These are phyloP conservation scores for Saccharomyces hybrid DNA, from an alignment of 1,139 yeast species.

Conservation along the genomic window DNA sequence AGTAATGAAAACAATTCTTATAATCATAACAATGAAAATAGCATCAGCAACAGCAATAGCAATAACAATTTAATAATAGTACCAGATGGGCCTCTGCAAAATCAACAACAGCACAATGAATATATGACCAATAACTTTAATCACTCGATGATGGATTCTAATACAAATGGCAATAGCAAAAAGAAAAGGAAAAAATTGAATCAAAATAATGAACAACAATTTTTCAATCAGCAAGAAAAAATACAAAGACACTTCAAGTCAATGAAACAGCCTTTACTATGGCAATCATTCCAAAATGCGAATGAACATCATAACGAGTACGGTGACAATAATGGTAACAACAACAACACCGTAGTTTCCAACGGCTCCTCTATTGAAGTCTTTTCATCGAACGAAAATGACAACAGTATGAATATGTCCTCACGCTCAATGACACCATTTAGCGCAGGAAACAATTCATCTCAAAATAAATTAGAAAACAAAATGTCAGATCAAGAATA, in stretches of 20 bases:
- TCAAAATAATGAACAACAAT: not conserved
- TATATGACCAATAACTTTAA: not conserved
- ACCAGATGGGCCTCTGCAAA: slow-evolving; percentile 1
- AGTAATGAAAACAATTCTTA: slow-evolving; percentile 2
- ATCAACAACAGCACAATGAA: not conserved
- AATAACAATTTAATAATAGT: slow-evolving; percentile 6
- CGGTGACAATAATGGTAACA: slow-evolving; percentile 6
- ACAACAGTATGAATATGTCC: slow-evolving; percentile 34
- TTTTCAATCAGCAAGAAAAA: slow-evolving; percentile 10
- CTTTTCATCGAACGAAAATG: slow-evolving; percentile 32
- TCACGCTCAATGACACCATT: slow-evolving; percentile 27
- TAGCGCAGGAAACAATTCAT: not conserved
- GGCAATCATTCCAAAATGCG: not conserved
- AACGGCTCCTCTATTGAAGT: slow-evolving; percentile 2
- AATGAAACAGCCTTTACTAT: slow-evolving; percentile 13
- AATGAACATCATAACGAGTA: not conserved
- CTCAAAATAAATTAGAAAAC: not conserved
- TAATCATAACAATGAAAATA: slow-evolving; percentile 4
- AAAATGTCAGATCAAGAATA: slow-evolving; percentile 19
- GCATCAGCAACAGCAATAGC: slow-evolving; percentile 18
- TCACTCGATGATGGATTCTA: not conserved
- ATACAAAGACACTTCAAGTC: slow-evolving; percentile 16
- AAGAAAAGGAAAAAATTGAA: slow-evolving; percentile 3
- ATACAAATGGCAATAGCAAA: not conserved
- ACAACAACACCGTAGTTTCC: not conserved